Evolutionary conservation across 1,139 yeast genomes (phyloP), one percentile per base, ranked within the genome.

Genomic region (Taiozyma onychis): DNA sequence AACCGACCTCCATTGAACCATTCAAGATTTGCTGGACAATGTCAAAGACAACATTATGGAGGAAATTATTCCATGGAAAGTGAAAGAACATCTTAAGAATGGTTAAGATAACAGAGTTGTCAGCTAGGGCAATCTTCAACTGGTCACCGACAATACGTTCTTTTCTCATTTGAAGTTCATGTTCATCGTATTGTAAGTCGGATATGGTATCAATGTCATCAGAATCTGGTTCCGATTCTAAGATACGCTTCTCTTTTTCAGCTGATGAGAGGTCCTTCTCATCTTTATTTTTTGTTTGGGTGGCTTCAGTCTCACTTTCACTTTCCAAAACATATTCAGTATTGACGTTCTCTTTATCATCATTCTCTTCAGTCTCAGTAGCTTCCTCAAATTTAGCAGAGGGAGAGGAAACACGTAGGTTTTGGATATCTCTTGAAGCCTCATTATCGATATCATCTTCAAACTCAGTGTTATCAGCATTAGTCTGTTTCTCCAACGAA

Each of bases 31-130:
- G 99, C 69, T 95, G 99, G 41, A 93, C 95, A 58, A 93, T 88
- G 68, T 93, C 99, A 71, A 93, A 93, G 9, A 93, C 97, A 51
- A 95, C 99, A 64, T 93, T 93, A 70, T 93, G 99, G 70, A 95
- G 76, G 65, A 93, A 93, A 66, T 93, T 93, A 69, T 93, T 93
- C 99, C 99, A 93, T 6, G 99, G 99, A 68, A 90, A 93, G 60
- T 79, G 78, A 77, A 91, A 87, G 66, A 93, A 91, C 86, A 93
- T 85, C 39, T 82, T 72, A 51, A 91, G 71, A 49, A 93, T 88
- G 47, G 85, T 83, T 44, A 88, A 78, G 47, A 93, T 78, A 51
- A 93, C 86, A 57, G 83, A 83, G 49, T 88, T 85, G 66, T 93
- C 97, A 61, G 83, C 85, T 44, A 93, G 73, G 6, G 96, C 83